phyloP scores from a whole-genome alignment of 2,329 filamentous ascomycete species.

The Ophiostoma sp. region DNA sequence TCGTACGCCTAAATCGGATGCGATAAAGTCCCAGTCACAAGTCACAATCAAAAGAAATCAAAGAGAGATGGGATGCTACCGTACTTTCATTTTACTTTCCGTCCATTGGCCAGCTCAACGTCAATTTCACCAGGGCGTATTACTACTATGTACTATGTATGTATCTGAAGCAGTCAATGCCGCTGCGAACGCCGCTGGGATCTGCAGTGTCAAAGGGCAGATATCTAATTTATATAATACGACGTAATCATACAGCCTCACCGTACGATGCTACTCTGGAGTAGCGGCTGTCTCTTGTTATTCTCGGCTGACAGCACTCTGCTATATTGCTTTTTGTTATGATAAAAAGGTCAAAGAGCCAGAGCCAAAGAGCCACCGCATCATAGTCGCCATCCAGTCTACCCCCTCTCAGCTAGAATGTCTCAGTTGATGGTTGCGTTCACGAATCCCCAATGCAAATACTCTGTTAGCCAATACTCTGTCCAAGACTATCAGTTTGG shows the following conservation, averaged over 20 bases:
- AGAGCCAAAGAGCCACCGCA: background rate
- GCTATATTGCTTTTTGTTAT: too few relatives aligned
- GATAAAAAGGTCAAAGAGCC: background rate
- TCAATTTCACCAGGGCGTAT: too few relatives aligned
- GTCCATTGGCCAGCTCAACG: too few relatives aligned
- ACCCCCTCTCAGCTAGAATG: background rate
- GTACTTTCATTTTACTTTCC: too few relatives aligned
- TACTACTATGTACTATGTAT: too few relatives aligned
- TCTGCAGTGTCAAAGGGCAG: background rate
- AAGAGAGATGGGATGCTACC: too few relatives aligned
- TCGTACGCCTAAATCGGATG: too few relatives aligned
- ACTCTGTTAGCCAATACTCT: background rate
- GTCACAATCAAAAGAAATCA: too few relatives aligned
- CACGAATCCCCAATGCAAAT: background rate
- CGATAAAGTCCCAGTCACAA: too few relatives aligned
- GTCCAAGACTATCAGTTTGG: background rate
- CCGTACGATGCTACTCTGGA: background rate
- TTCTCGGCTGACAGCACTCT: background rate
- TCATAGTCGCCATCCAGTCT: background rate
- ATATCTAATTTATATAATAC: constrained; percentile 13
- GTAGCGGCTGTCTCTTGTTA: background rate
- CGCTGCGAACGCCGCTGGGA: background rate
- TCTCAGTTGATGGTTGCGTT: constrained; percentile 13
- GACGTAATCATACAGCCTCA: constrained; percentile 13
- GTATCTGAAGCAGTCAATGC: too few relatives aligned